Conservation (phyloP, 352 stramenopile genomes). For the Phytopythium aichiense region DNA sequence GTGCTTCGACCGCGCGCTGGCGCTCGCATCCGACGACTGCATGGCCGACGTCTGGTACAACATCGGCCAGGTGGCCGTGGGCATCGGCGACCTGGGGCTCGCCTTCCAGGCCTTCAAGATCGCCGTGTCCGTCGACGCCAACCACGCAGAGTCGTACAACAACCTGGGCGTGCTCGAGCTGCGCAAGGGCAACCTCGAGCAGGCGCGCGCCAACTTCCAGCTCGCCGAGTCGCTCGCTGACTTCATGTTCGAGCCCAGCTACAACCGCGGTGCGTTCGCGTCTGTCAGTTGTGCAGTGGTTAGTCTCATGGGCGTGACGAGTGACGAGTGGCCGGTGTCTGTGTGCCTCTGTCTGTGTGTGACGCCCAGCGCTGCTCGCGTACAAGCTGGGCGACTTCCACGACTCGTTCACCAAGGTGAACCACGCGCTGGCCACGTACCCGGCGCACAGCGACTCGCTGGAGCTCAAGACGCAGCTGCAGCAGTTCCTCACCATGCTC, state of each 20-base stretch:
- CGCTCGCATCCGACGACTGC: conserved; percentile 84
- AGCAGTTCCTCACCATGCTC: conserved; percentile 81
- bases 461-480: conserved; percentile 86
- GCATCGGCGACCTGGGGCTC: conserved; percentile 90
- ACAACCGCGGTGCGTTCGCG: conserved; percentile 69
- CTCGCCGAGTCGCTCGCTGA: conserved; percentile 72
- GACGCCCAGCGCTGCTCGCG: conserved; percentile 67
- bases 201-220: conserved; percentile 81
- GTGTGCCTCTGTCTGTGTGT: neutral
- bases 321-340: neutral
- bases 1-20: conserved; percentile 90
- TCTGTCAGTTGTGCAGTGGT: neutral
- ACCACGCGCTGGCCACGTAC: conserved; percentile 76
- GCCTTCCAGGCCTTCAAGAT: conserved; percentile 95
- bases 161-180: conserved; percentile 91
- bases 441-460: conserved; percentile 82
- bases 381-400: conserved; percentile 92
- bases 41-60: conserved; percentile 96
- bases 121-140: conserved; percentile 85
- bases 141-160: conserved; percentile 91
- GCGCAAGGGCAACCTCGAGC: conserved; percentile 85
- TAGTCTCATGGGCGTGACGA: neutral
- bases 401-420: conserved; percentile 84
- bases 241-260: conserved; percentile 91
- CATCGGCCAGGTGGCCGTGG: conserved; percentile 90